phyloP scores from a whole-genome alignment of 2,329 filamentous ascomycete species.

The Cladophialophora psammophila region DNA sequence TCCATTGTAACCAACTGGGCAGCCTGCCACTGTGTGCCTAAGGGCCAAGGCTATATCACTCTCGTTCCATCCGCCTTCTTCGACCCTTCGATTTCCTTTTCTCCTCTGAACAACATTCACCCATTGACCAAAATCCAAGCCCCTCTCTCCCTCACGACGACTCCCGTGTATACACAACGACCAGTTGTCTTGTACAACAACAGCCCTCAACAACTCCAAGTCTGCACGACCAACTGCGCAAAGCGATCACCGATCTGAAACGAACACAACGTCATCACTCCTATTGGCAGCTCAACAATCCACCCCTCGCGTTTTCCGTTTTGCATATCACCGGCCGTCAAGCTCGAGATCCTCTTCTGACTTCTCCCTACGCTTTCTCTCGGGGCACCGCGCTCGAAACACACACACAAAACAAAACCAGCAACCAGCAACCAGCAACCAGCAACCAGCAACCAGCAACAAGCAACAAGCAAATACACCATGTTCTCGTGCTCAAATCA shows the following conservation, averaged over 20 bases:
- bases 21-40: background rate
- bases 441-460: background rate
- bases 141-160: background rate
- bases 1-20: background rate
- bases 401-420: background rate
- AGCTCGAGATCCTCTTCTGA: background rate
- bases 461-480: conserved; percentile 26
- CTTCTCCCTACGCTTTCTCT: background rate
- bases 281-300: background rate
- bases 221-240: background rate
- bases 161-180: background rate
- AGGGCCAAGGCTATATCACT: conserved; percentile 8
- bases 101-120: conserved; percentile 4
- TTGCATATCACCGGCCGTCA: background rate
- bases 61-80: conserved; percentile 19
- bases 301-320: background rate
- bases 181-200: conserved; percentile 5
- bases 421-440: background rate
- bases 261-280: conserved; percentile 8
- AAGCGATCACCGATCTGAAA: conserved; percentile 2
- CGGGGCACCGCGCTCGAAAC: background rate
- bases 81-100: conserved; percentile 15
- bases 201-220: background rate
- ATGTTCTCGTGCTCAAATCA: conserved; percentile 60
- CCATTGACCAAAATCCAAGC: background rate